Percentiles rank a stretch among this genome's conserved stretches.
Evolutionary conservation across 331 rosid species (phyloP).

Genomic region (Acacia concinna): DNA sequence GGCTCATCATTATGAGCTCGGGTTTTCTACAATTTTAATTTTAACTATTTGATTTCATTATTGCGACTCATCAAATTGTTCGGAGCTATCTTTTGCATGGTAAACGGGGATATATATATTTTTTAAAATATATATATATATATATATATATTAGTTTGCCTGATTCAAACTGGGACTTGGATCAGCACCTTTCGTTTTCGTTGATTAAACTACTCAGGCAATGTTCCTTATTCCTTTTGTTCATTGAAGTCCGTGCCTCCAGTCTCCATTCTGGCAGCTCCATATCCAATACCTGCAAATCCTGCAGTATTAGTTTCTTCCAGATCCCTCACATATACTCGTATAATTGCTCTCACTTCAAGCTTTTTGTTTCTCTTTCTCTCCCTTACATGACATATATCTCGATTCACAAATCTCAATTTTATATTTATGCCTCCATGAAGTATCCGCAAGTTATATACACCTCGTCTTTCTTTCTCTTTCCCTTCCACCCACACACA

Average conservation of each 20-base stretch:
- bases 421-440: not conserved
- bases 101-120: slow-evolving; percentile 1
- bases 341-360: slow-evolving; percentile 5
- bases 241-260: slow-evolving; percentile 73
- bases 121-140: not conserved
- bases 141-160: slow-evolving; percentile 22
- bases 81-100: slow-evolving; percentile 49
- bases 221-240: slow-evolving; percentile 83
- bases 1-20: slow-evolving; percentile 1
- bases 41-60: not conserved
- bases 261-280: slow-evolving; percentile 37
- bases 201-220: slow-evolving; percentile 81
- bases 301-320: slow-evolving; percentile 41
- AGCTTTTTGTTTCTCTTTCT: slow-evolving; percentile 19
- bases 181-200: slow-evolving; percentile 52
- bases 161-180: slow-evolving; percentile 61
- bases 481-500: not conserved
- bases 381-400: not conserved
- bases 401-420: slow-evolving; percentile 21
- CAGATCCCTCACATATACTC: slow-evolving; percentile 35
- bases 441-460: not conserved
- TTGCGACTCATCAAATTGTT: not conserved
- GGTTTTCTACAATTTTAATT: not conserved
- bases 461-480: not conserved
- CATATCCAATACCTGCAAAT: slow-evolving; percentile 32